Evolutionary conservation across 441 rosid genomes (phyloP), one percentile per base, ranked within the genome.

Genomic region (Breynia disticha): DNA sequence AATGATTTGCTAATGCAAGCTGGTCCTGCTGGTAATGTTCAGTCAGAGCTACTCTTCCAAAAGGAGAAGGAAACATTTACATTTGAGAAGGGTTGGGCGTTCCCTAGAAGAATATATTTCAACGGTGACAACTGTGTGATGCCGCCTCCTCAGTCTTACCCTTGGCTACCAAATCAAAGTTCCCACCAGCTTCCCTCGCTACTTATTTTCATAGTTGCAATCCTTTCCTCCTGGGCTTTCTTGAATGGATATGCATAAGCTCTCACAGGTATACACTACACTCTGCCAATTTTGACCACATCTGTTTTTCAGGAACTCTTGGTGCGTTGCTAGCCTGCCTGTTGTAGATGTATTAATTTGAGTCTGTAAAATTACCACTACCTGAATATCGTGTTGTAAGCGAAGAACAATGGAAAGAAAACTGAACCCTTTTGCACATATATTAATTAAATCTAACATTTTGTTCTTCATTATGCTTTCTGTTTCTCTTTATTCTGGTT

Each of bases 71-170:
- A 84, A 48, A 81, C 81, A 13, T 90, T 90, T 60, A 87, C 97
- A 7, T 84, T 84, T 14, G 91, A 90, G 22, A 90, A 90, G 68
- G 97, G 94, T 55, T 86, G 95, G 94, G 94, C 90, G 37, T 90
- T 86, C 67, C 95, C 95, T 39, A 68, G 83, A 11, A 67, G 94
- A 64, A 76, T 86, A 46, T 86, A 90, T 68, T 90, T 86, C 59
- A 90, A 86, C 28, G 95, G 97, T 2, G 95, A 90, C 48, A 81
- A 84, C 39, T 90, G 95, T 19, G 95, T 86, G 45, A 84, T 89
- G 97, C 97, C 94, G 15, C 84, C 91, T 57, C 97, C 96, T 11
- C 95, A 84, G 54, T 62, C 79, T 52, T 90, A 90, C 67, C 97
- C 97, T 5, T 81, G 81, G 75, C 66, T 83, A 69, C 96, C 97